phyloP scores from a whole-genome alignment of 768 basidiomycete genomes.

The Suillus subaureus region DNA sequence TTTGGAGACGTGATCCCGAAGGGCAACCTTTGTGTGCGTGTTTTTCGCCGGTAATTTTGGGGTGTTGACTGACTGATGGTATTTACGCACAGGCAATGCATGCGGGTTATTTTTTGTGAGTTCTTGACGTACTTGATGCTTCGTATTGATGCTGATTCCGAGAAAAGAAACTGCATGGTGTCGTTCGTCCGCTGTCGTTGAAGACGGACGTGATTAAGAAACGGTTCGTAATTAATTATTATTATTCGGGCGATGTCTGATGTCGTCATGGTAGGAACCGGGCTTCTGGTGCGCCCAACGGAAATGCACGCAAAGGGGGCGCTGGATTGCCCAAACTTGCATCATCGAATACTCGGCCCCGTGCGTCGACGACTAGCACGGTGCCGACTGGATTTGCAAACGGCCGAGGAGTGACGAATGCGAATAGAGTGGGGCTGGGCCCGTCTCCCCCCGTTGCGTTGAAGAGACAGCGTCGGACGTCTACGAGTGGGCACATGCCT shows the following conservation, averaged over 20 bases:
- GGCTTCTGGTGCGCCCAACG: slow-evolving; percentile 73
- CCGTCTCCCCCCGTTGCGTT: slow-evolving; percentile 42
- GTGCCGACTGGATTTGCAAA: slow-evolving; percentile 49
- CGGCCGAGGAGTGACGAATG: slow-evolving; percentile 40
- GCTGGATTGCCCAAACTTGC: slow-evolving; percentile 74
- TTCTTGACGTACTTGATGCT: slow-evolving; percentile 22
- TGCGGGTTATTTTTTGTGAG: slow-evolving; percentile 92
- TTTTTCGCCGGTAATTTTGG: slow-evolving; percentile 5
- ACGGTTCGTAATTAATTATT: slow-evolving; percentile 48
- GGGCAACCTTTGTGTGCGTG: slow-evolving; percentile 87
- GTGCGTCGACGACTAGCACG: slow-evolving; percentile 67
- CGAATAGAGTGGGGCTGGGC: slow-evolving; percentile 27
- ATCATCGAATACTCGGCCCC: slow-evolving; percentile 70
- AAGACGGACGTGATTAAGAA: slow-evolving; percentile 99
- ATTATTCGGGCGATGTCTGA: background rate
- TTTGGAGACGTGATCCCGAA: slow-evolving; percentile 92
- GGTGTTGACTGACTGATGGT: slow-evolving; percentile 14
- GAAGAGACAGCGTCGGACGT: slow-evolving; percentile 84
- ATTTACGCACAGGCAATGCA: slow-evolving; percentile 64
- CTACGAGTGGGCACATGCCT: slow-evolving; percentile 51
- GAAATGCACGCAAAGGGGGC: slow-evolving; percentile 62
- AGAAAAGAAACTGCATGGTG: slow-evolving; percentile 89
- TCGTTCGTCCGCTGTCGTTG: slow-evolving; percentile 89
- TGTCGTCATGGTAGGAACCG: slow-evolving; percentile 57
- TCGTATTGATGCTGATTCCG: slow-evolving; percentile 15